Conservation (phyloP, 805 yeast species). For the Candida pini region DNA sequence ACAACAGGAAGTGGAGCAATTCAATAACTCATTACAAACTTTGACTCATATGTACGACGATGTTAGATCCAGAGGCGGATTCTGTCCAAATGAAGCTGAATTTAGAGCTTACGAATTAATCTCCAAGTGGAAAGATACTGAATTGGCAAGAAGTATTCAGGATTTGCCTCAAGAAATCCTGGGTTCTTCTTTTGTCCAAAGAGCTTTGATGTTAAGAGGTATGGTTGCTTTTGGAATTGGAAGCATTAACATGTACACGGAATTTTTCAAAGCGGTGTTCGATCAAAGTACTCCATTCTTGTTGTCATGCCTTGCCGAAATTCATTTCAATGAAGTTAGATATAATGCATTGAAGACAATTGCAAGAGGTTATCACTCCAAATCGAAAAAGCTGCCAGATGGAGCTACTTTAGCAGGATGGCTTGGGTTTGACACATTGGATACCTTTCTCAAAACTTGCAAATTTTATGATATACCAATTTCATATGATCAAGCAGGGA, state of each 20-base stretch:
- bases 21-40: conserved; percentile 86
- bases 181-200: conserved; percentile 51
- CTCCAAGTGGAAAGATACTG: conserved; percentile 79
- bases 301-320: conserved; percentile 69
- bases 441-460: conserved; percentile 52
- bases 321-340: conserved; percentile 73
- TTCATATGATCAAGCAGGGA: conserved; percentile 25
- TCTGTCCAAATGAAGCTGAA: conserved; percentile 83
- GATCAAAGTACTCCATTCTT: conserved; percentile 54
- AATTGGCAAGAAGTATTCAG: conserved; percentile 71
- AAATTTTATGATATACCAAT: conserved; percentile 55
- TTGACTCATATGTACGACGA: conserved; percentile 82
- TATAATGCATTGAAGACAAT: conserved; percentile 67
- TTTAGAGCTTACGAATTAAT: conserved; percentile 83
- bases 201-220: conserved; percentile 67
- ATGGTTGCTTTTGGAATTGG: conserved; percentile 62
- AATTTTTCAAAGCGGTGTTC: conserved; percentile 55
- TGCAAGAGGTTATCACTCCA: conserved; percentile 60
- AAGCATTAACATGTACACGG: conserved; percentile 51
- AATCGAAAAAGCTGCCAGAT: conserved; percentile 56
- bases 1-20: conserved; percentile 93
- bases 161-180: conserved; percentile 54
- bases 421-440: conserved; percentile 63
- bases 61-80: conserved; percentile 62
- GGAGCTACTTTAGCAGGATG: conserved; percentile 39